Evolutionary conservation across 2,329 filamentous ascomycete genomes (phyloP).

Genomic region (Xylaria hypoxylon): DNA sequence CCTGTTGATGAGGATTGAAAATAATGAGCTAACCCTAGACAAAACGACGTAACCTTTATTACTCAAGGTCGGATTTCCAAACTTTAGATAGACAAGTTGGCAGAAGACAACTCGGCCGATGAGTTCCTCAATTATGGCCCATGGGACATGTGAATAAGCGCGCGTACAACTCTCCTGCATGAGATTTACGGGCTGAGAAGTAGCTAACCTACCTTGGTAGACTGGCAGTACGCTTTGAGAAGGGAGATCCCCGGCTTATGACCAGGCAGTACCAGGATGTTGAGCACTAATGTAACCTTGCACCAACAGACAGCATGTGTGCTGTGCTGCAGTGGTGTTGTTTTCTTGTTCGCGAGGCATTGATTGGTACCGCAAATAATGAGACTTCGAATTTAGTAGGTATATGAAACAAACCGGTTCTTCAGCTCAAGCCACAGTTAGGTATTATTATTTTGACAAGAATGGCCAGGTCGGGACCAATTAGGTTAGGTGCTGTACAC

Average conservation of each 20-base stretch:
- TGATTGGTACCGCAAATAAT: slow-evolving; percentile 4
- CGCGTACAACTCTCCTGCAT: slow-evolving; percentile 23
- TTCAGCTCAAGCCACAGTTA: slow-evolving; percentile 31
- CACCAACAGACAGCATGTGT: slow-evolving; percentile 12
- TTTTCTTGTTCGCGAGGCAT: slow-evolving; percentile 4
- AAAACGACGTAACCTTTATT: slow-evolving; percentile 22
- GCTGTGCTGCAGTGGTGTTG: background rate
- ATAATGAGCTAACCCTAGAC: slow-evolving; percentile 4
- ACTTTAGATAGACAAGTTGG: background rate
- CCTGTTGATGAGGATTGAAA: slow-evolving; percentile 2
- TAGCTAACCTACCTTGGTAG: slow-evolving; percentile 6
- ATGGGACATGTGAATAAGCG: slow-evolving; percentile 22
- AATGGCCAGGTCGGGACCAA: slow-evolving; percentile 2
- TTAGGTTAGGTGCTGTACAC: background rate
- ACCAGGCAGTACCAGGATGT: slow-evolving; percentile 16
- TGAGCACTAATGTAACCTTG: slow-evolving; percentile 22
- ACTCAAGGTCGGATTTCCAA: background rate
- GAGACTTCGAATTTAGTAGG: background rate
- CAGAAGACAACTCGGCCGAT: background rate
- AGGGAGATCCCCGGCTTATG: background rate
- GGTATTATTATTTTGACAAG: slow-evolving; percentile 1
- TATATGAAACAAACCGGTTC: slow-evolving; percentile 17
- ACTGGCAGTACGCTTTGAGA: slow-evolving; percentile 9
- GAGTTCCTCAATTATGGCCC: slow-evolving; percentile 2
- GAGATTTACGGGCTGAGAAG: slow-evolving; percentile 12